These are phyloP conservation scores for Fraxinus anomala DNA, from an alignment of 257 asterid genomes.

Conservation along the genomic window DNA sequence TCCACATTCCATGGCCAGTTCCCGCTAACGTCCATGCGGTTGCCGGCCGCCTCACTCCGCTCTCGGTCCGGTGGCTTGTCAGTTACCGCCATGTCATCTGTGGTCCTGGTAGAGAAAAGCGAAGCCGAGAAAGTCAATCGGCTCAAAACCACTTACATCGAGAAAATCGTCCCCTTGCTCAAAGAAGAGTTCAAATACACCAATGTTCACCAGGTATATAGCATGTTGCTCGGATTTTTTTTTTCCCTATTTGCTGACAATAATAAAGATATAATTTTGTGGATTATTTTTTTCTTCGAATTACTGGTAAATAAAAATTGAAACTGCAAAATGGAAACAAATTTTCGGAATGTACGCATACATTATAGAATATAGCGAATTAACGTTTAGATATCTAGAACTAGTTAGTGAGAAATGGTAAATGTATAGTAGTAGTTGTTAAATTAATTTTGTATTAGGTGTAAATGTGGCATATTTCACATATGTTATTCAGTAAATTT, in stretches of 20 bases:
- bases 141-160: constrained; percentile 67
- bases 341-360: not conserved
- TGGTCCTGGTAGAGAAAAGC: constrained; percentile 74
- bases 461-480: not conserved
- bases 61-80: constrained; percentile 43
- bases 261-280: not conserved
- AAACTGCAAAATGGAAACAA: not conserved
- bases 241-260: constrained; percentile 2
- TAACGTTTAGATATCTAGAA: not conserved
- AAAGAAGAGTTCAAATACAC: constrained; percentile 80
- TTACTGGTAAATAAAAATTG: not conserved
- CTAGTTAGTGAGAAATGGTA: not conserved
- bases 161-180: constrained; percentile 75
- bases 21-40: constrained; percentile 33
- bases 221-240: not conserved
- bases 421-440: not conserved
- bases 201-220: constrained; percentile 71
- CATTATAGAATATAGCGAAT: not conserved
- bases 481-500: not conserved
- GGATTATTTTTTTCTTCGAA: not conserved
- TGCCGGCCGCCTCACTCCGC: constrained; percentile 38
- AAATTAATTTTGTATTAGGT: constrained; percentile 8
- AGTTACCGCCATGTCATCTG: constrained; percentile 58
- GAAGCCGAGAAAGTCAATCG: constrained; percentile 70
- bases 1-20: constrained; percentile 61